Evolutionary conservation across 352 stramenopile species (phyloP).

Genomic region (Phytopythium helicoides): DNA sequence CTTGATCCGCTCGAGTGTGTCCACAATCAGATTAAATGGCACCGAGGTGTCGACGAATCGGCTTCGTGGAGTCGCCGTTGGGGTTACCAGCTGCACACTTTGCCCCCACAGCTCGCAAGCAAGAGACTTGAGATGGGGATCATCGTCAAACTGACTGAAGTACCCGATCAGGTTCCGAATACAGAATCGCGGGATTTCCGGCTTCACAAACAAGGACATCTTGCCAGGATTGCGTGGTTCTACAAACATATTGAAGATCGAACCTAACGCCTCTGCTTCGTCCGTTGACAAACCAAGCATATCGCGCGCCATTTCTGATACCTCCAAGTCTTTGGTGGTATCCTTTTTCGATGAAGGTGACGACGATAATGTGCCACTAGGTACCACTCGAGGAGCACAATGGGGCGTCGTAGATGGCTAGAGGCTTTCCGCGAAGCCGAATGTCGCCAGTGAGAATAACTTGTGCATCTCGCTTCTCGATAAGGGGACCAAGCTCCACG

Average conservation of each 20-base stretch:
- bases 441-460: constrained; percentile 58
- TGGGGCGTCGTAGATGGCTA: constrained; percentile 56
- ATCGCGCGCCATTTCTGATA: constrained; percentile 40
- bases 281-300: constrained; percentile 49
- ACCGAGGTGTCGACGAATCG: constrained; percentile 1
- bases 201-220: constrained; percentile 41
- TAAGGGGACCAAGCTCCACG: constrained; percentile 53
- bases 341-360: background rate
- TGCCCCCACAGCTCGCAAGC: constrained; percentile 54
- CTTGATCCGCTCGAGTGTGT: constrained; percentile 56
- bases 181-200: constrained; percentile 40
- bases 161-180: constrained; percentile 67
- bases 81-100: constrained; percentile 39
- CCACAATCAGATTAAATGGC: constrained; percentile 30
- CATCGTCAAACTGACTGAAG: constrained; percentile 53
- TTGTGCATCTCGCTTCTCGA: constrained; percentile 55
- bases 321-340: constrained; percentile 21
- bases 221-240: constrained; percentile 45
- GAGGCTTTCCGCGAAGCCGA: constrained; percentile 51
- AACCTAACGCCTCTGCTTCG: constrained; percentile 41
- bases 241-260: constrained; percentile 51
- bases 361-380: background rate
- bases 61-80: constrained; percentile 7
- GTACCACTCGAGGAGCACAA: constrained; percentile 22
- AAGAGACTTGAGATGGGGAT: constrained; percentile 43